These are phyloP conservation scores for Acorus calamus DNA, from an alignment of 106 monocot species.

Conservation along the genomic window DNA sequence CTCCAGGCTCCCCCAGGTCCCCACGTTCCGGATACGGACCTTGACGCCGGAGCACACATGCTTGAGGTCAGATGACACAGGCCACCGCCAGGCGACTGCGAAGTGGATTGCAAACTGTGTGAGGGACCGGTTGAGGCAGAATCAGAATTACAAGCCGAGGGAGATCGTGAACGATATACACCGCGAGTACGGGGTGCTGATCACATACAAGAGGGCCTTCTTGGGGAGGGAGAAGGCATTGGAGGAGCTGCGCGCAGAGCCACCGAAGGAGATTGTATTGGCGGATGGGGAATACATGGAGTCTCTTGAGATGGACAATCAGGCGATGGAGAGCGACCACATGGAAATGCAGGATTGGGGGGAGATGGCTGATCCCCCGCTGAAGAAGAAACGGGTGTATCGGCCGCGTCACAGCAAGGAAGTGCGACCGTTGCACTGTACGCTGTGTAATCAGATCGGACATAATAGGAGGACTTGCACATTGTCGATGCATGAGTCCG, in stretches of 20 bases:
- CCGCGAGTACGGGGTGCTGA: neutral
- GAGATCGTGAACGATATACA: conserved; percentile 1
- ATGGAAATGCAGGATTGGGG: conserved; percentile 21
- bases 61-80: neutral
- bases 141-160: conserved; percentile 1
- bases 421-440: conserved; percentile 38
- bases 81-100: neutral
- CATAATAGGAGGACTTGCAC: conserved; percentile 48
- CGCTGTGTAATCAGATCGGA: conserved; percentile 43
- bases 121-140: neutral
- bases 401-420: conserved; percentile 13
- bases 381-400: conserved; percentile 26
- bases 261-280: too few relatives aligned
- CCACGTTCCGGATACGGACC: neutral
- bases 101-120: conserved; percentile 1
- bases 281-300: too few relatives aligned
- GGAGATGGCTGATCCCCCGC: conserved; percentile 36
- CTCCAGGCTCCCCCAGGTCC: neutral
- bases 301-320: conserved; percentile 3
- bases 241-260: conserved; percentile 26
- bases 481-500: too few relatives aligned
- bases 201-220: conserved; percentile 4
- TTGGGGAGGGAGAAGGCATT: conserved; percentile 2
- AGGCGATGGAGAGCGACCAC: conserved; percentile 9
- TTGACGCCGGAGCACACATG: neutral